Base-by-base conservation (phyloP, 805 yeast species). In the Yamadazyma sp. region DNA sequence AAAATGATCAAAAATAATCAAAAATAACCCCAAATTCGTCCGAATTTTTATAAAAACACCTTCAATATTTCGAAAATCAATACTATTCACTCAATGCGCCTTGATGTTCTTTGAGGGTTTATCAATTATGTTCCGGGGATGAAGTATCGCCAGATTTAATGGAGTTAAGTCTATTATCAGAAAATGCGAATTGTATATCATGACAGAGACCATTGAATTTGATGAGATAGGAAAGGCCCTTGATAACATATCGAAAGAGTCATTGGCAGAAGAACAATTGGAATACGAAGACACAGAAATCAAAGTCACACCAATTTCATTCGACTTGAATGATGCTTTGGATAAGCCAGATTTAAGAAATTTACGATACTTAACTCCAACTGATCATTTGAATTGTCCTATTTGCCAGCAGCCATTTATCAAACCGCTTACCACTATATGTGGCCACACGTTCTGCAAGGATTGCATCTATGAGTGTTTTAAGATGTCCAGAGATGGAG, bases 361-460 rank as follows among this genome's bases (percentile, higher is more conserved):
- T 32, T 42, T 52, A 32, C 56, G 51, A 31, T 62, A 62, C 40
- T 48, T 51, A 23, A 42, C 60, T 2, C 36, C 53, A 12, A 61
- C 59, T 6, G 69, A 62, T 31, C 55, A 62, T 45, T 47, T 61
- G 29, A 52, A 52, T 40, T 67, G 88, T 45, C 86, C 87, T 3
- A 75, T 81, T n/a, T 81, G 88, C 53, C 80, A 76, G 40, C 70
- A 72, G 25, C 83, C 84, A 4, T 74, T 81, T 42, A 65, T 77
- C 6, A 65, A 66, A 23, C 87, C 88, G 1, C 61, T 70, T 42
- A 73, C 80, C 5, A 82, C 87, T 1, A 53, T 65, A 1, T 81
- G 88, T 56, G 83, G 84, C 1, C 87, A 81, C 49, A 77, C 83
- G 0, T 81, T 80, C 46, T 81, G 88, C 53, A 62, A 64, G 36